A percentile compares a stretch with the other conserved stretches of the same genome.
phyloP scores from a whole-genome alignment of 2,329 filamentous ascomycete species.

The Sclerotiophoma versabilis region DNA sequence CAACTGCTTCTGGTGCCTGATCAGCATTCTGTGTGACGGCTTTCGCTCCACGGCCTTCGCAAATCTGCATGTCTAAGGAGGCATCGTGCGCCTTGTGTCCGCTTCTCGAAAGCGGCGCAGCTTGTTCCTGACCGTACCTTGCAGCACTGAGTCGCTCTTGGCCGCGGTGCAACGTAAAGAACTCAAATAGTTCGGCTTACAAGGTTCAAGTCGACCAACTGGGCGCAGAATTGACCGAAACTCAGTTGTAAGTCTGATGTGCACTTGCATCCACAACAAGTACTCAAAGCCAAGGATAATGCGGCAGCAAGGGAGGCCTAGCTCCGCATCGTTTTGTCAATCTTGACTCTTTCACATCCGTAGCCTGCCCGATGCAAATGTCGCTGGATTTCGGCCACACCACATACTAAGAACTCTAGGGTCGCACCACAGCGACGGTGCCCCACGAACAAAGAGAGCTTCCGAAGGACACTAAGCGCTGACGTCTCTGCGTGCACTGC shows the following conservation, averaged over 20 bases:
- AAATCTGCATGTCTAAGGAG: constrained; percentile 44
- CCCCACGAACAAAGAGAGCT: constrained; percentile 14
- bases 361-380: background rate
- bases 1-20: constrained; percentile 30
- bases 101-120: constrained; percentile 38
- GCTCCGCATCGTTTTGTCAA: background rate
- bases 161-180: constrained; percentile 36
- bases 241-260: constrained; percentile 12
- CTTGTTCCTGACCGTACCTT: constrained; percentile 43
- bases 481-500: constrained; percentile 39
- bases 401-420: constrained; percentile 12
- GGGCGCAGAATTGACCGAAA: constrained; percentile 30
- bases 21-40: constrained; percentile 33
- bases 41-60: constrained; percentile 32
- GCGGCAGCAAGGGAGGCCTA: constrained; percentile 1
- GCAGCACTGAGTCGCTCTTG: constrained; percentile 38
- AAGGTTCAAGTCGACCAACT: constrained; percentile 28
- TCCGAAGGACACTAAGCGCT: constrained; percentile 19
- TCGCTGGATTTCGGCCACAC: constrained; percentile 11
- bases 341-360: background rate
- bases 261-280: constrained; percentile 1
- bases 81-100: constrained; percentile 35
- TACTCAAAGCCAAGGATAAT: background rate
- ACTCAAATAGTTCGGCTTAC: constrained; percentile 39
- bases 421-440: constrained; percentile 37